Base-by-base conservation (phyloP, 129 eudicot species). In the Kitagawia praeruptora region DNA sequence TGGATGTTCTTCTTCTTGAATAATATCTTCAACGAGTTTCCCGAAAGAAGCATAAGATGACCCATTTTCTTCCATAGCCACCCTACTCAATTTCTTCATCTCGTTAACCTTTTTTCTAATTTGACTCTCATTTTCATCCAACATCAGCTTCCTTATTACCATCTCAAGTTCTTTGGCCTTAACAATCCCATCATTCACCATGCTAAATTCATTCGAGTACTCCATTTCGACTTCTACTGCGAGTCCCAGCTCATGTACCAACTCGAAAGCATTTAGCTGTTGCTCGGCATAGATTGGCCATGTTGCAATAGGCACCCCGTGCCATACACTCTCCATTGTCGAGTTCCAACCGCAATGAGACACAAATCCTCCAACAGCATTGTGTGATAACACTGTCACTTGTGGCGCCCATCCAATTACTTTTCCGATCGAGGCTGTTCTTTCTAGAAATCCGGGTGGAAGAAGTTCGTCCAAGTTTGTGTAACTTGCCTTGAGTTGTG, bases 271-370 rank as follows among this genome's bases (percentile, higher is more conserved):
- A 61, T 82, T 82, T 46, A 78, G 5, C 15, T 78, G 85, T 25
- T 82, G 85, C 81, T 82, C 85, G 3, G 85, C 81, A 8, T 82
- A 71, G 12, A 82, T 8, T 11, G 85, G 85, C 85, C 85, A 82
- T 1, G 85, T 31, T 0, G 85, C 85, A 10, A 78, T 42, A 10
- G 82, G 85, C 16, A 77, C 79, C 13, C 85, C 85, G 25, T 56
- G 58, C 82, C 85, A 82, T 40, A 78, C 6, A 21, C 81, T 77
- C 79, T 82, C 85, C 49, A 82, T 27, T 4, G 75, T 78, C 10
- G 82, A 82, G 18, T 82, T 82, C 85, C 85, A 82, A 23, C 85
- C 85, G 16, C 81, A 82, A 37, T 82, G 85, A 21, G 85, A 77
- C 21, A 72, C 78, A 9, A 82, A 82, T 23, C 85, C 85, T 21